Evolutionary conservation across 192 early-diverging fungal genomes (phyloP).

Genomic region (Coemansia sp.): DNA sequence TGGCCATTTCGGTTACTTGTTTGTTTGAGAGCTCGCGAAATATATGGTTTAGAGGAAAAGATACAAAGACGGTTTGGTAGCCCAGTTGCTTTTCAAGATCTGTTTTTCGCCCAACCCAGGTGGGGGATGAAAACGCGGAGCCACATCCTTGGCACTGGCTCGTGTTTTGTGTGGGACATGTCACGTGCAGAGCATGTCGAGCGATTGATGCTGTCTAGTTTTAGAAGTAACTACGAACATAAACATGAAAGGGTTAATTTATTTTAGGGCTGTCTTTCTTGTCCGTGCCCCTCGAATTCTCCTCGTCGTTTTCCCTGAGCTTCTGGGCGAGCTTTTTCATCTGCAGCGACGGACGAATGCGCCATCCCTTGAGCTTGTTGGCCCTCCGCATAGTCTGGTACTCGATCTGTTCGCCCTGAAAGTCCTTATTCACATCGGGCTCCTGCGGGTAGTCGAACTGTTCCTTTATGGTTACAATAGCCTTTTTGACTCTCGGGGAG

Average conservation of each 20-base stretch:
- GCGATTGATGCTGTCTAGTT: too few relatives aligned
- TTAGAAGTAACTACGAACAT: neutral
- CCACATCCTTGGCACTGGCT: neutral
- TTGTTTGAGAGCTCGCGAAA: neutral
- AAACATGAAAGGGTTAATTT: neutral
- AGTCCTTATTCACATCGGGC: conserved; percentile 45
- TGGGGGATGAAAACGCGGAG: neutral
- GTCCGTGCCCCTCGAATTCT: neutral
- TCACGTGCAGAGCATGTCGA: neutral
- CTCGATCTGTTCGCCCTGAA: conserved; percentile 35
- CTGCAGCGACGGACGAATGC: conserved; percentile 27
- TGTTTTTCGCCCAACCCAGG: too few relatives aligned
- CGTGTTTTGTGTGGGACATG: neutral
- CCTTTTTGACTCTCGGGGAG: conserved; percentile 60
- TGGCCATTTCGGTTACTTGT: conserved; percentile 28
- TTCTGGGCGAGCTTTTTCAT: conserved; percentile 5
- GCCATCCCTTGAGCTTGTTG: conserved; percentile 52
- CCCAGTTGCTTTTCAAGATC: too few relatives aligned
- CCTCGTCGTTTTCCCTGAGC: neutral
- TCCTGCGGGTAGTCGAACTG: conserved; percentile 63
- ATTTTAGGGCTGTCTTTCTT: neutral
- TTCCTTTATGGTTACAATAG: conserved; percentile 67
- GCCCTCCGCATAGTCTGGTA: conserved; percentile 27
- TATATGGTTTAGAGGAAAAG: neutral
- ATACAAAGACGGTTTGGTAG: neutral